Evolutionary conservation across 2,329 filamentous ascomycete genomes (phyloP), one percentile per base, ranked within the genome.

Genomic region (Rhinocladiella similis): DNA sequence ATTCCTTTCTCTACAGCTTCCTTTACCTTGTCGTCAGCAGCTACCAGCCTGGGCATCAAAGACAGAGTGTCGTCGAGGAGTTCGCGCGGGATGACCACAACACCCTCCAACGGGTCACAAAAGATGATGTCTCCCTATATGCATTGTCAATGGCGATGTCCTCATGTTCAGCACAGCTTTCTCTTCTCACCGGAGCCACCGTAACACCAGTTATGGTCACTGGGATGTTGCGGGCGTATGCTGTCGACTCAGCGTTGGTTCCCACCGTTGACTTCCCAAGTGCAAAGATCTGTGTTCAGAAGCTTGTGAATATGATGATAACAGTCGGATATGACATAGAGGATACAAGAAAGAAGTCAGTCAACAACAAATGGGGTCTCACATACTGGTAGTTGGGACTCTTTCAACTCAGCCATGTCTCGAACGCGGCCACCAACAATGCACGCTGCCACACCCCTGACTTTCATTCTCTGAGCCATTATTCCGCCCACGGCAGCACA

Each of bases 401-500:
- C 77, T 53, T 73, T 76, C 56, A 90, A 45, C 66, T 88, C 84
- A 14, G 72, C 74, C 16, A 90, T 65, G 73, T 91, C 89, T 59
- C 88, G 78, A 5, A 87, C 82, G 38, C 88, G 75, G 1, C 88
- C 88, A 63, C 84, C 80, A 6, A 90, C 84, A n/a, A 91, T 73
- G 10, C 87, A 79, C 2, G 80, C 87, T 62, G 77, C 76, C 16
- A 82, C 82, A 13, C 82, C 81, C 10, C 86, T 76, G 13, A 80
- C 69, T 65, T 84, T 83, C 80, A 91, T 88, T 18, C 88, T 78
- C 27, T 82, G 75, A 4, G 86, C 88, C 81, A 91, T 88, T 62
- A 91, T 89, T 16, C 88, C 88, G n/a, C 89, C 89, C 5, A 89
- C 80, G 6, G 89, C 80, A 5, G 88, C 88, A 70, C 88, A 90